Evolutionary conservation across 768 basidiomycete species (phyloP), one percentile per base, ranked within the genome.

Genomic region (Lactifluus subvellereus): DNA sequence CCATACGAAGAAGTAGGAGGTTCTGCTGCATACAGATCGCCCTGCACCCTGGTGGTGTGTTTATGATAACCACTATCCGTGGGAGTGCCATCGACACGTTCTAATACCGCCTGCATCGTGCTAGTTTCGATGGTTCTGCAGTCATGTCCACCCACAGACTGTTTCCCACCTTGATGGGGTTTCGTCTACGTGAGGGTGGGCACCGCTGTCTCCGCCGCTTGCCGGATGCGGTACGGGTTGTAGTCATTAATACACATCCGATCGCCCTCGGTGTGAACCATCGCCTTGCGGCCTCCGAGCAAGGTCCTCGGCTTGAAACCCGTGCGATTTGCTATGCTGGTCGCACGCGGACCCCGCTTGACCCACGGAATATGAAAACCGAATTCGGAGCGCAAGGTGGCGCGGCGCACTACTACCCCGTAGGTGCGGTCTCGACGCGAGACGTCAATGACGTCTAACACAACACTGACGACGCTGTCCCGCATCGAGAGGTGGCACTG

Each of bases 1-100:
- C 51, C 32, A 37, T 35, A 8, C 14, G 51, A 22, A 60, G 33
- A 16, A 60, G 32, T 22, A 60, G 20, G n/a, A 54, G 42, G 43
- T 60, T 52, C 22, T 54, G 52, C 33, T 61, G 53, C 43, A 60
- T 54, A 32, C 48, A 54, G 53, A 61, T 48, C 6, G 18, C 60
- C 4, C 4, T 54, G 22, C 59, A 60, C 13, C 52, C 49, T 27
- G 27, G 27, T 16, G 47, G 47, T 27, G 33, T 20, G 30, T 30
- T 14, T 14, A 52, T 30, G 13, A 13, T 1, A 3, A 11, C 8
- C 7, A 33, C 49, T 40, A 48, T 1, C 10, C 55, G 27, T 1
- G 60, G 53, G 4, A 42, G 53, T 9, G 35, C 4, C 33, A 54
- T 54, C 45, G 1, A 13, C 53, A 61, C 45, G 30, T 61, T 54